phyloP scores from a whole-genome alignment of 306 rosid species.

The Cicer cuneatum region DNA sequence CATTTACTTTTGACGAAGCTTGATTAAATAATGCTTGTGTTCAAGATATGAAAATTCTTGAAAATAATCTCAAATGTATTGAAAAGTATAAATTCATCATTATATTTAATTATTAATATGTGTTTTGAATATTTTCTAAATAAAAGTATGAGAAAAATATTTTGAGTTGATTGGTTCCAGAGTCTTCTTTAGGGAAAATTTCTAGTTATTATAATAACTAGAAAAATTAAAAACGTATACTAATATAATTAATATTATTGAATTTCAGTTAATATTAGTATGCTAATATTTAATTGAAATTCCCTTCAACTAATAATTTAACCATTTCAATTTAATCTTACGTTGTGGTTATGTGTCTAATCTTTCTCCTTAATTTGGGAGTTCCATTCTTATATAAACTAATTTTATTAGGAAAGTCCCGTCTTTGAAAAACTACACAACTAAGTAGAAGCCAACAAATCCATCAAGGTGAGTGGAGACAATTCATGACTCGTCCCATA shows the following conservation, averaged over 20 bases:
- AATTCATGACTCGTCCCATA: constrained; percentile 29
- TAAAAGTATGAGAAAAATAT: too few species aligned
- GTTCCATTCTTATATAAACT: not conserved
- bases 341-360: not conserved
- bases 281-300: too few species aligned
- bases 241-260: too few species aligned
- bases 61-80: not conserved
- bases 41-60: not conserved
- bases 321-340: constrained; percentile 5
- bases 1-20: not conserved
- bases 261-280: too few species aligned
- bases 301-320: not conserved
- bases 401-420: not conserved
- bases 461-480: not conserved
- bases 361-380: not conserved
- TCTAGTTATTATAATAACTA: too few species aligned
- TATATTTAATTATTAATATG: too few species aligned
- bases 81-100: not conserved
- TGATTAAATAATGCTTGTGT: not conserved
- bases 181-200: too few species aligned
- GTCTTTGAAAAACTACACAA: not conserved
- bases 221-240: too few species aligned
- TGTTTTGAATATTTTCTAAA: too few species aligned
- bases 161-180: too few species aligned
- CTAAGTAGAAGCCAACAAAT: constrained; percentile 12